These are phyloP conservation scores for Priceomyces melissophilus DNA, from an alignment of 805 yeast species.

Conservation along the genomic window DNA sequence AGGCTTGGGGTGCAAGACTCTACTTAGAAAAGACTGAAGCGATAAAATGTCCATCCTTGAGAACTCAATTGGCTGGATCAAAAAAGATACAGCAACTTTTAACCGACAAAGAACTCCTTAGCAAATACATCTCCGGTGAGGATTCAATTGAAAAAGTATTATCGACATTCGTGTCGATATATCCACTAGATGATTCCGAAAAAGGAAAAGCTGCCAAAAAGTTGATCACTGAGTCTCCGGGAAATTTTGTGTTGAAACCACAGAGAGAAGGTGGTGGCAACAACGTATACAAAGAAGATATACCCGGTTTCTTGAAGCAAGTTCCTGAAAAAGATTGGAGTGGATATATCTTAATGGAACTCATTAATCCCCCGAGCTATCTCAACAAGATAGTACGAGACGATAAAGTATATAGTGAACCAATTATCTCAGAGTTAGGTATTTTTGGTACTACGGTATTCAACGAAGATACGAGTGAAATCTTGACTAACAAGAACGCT, in stretches of 20 bases:
- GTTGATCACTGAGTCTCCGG: slow-evolving; percentile 66
- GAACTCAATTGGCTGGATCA: slow-evolving; percentile 89
- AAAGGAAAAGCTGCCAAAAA: slow-evolving; percentile 61
- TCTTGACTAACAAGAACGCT: slow-evolving; percentile 61
- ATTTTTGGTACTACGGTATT: slow-evolving; percentile 81
- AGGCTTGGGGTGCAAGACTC: slow-evolving; percentile 77
- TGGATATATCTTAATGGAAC: slow-evolving; percentile 90
- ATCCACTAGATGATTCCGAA: slow-evolving; percentile 74
- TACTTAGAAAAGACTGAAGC: slow-evolving; percentile 72
- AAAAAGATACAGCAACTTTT: slow-evolving; percentile 91
- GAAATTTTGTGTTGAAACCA: slow-evolving; percentile 83
- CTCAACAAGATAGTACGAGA: slow-evolving; percentile 70
- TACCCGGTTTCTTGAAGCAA: slow-evolving; percentile 64
- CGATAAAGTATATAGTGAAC: slow-evolving; percentile 60
- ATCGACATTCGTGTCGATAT: slow-evolving; percentile 78
- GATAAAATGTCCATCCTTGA: slow-evolving; percentile 85
- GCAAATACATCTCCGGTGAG: slow-evolving; percentile 41
- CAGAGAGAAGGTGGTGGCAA: slow-evolving; percentile 99
- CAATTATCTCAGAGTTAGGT: slow-evolving; percentile 87
- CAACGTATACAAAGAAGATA: slow-evolving; percentile 82
- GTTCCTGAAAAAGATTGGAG: slow-evolving; percentile 75
- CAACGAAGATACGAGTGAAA: slow-evolving; percentile 56
- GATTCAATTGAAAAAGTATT: slow-evolving; percentile 28
- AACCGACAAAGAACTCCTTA: slow-evolving; percentile 51
- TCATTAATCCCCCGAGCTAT: slow-evolving; percentile 73